A percentile compares a stretch with the other conserved stretches of the same genome.
Conservation (phyloP, 192 early-diverging fungal species). For the Coemansia sp. region DNA sequence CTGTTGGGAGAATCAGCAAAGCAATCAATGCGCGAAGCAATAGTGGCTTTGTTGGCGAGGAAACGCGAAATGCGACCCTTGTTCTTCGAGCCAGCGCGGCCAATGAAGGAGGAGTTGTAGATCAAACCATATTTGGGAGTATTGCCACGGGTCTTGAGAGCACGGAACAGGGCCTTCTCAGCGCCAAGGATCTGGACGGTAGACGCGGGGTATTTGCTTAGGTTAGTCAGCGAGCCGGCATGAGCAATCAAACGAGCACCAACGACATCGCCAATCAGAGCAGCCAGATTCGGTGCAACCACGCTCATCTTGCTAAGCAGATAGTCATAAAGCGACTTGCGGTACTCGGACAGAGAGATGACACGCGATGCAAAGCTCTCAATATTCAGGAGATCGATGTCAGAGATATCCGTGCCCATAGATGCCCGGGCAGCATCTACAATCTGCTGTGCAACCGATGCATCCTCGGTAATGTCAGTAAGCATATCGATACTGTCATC, state of each 20-base stretch:
- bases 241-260: slow-evolving; percentile 97
- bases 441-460: slow-evolving; percentile 81
- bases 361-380: slow-evolving; percentile 90
- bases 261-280: slow-evolving; percentile 92
- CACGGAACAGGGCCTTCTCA: slow-evolving; percentile 98
- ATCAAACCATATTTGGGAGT: slow-evolving; percentile 98
- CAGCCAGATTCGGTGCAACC: slow-evolving; percentile 95
- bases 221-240: slow-evolving; percentile 94
- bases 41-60: slow-evolving; percentile 97
- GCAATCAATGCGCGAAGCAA: slow-evolving; percentile 96
- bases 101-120: slow-evolving; percentile 95
- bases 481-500: slow-evolving; percentile 73
- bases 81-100: slow-evolving; percentile 94
- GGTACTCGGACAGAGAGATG: slow-evolving; percentile 88
- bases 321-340: slow-evolving; percentile 89
- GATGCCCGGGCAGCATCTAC: slow-evolving; percentile 90
- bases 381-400: slow-evolving; percentile 95
- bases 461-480: slow-evolving; percentile 80
- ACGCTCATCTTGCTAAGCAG: slow-evolving; percentile 92
- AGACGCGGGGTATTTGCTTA: slow-evolving; percentile 95
- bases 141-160: slow-evolving; percentile 93
- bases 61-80: slow-evolving; percentile 97
- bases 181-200: slow-evolving; percentile 98
- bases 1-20: slow-evolving; percentile 84
- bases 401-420: slow-evolving; percentile 98